Evolutionary conservation across 306 rosid genomes (phyloP).

Genomic region (Quercus ilex): DNA sequence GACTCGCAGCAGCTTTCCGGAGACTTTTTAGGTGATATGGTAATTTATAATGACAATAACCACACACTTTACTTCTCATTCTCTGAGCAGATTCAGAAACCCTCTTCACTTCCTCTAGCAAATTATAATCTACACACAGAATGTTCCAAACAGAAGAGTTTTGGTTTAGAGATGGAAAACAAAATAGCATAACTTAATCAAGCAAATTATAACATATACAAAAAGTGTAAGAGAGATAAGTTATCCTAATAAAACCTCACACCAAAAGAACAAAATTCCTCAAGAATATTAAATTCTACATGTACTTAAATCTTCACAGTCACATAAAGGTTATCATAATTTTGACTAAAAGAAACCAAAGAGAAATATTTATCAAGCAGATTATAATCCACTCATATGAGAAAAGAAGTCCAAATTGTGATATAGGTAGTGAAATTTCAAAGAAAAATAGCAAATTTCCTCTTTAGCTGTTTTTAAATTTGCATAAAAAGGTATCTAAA

Average conservation of each 20-base stretch:
- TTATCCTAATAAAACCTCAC: not conserved
- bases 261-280: not conserved
- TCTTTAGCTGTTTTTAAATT: not conserved
- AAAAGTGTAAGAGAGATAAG: not conserved
- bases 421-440: not conserved
- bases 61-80: slow-evolving; percentile 57
- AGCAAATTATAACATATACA: not conserved
- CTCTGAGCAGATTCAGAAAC: slow-evolving; percentile 80
- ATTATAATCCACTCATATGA: not conserved
- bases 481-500: not conserved
- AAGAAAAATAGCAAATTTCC: not conserved
- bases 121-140: slow-evolving; percentile 58
- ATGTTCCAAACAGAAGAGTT: not conserved
- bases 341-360: not conserved
- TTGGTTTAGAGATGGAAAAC: not conserved
- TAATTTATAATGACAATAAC: slow-evolving; percentile 38
- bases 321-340: not conserved
- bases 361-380: not conserved
- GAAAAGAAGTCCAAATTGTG: not conserved
- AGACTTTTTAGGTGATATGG: slow-evolving; percentile 54
- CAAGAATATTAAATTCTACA: not conserved
- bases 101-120: slow-evolving; percentile 88
- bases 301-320: not conserved
- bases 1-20: slow-evolving; percentile 51
- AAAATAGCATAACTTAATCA: slow-evolving; percentile 1